Conservation (phyloP, 2,329 filamentous ascomycete species). For the Aspergillus fumigatus region DNA sequence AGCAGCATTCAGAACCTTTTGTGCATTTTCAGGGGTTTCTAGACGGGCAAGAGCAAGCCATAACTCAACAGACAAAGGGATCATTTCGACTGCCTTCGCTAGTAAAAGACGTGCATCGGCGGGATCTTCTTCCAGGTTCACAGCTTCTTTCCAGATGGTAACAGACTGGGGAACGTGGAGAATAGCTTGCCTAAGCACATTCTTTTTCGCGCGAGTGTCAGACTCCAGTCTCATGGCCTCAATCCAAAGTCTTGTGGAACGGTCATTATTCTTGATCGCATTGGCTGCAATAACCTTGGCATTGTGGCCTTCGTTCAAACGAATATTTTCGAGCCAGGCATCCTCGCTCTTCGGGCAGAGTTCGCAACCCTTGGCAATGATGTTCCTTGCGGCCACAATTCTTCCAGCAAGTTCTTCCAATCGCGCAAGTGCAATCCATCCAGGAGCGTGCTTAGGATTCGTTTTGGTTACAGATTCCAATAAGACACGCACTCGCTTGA, state of each 20-base stretch:
- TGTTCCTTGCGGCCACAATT: constrained; percentile 78
- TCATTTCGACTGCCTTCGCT: constrained; percentile 91
- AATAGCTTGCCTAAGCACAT: constrained; percentile 84
- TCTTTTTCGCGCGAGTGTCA: constrained; percentile 79
- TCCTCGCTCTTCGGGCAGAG: constrained; percentile 93
- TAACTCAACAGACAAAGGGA: constrained; percentile 86
- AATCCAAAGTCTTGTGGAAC: constrained; percentile 85
- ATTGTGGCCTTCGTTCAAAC: constrained; percentile 85
- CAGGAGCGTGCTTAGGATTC: constrained; percentile 89
- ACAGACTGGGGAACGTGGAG: constrained; percentile 93
- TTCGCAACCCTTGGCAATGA: constrained; percentile 83
- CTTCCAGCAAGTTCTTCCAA: constrained; percentile 91
- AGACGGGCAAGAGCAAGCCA: constrained; percentile 92
- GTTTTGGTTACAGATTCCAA: constrained; percentile 97
- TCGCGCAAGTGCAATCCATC: constrained; percentile 91
- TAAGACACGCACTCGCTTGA: constrained; percentile 86
- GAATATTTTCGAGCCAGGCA: constrained; percentile 92
- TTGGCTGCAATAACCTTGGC: constrained; percentile 93
- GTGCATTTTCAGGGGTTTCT: constrained; percentile 84
- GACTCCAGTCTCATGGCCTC: constrained; percentile 91
- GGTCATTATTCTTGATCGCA: constrained; percentile 86
- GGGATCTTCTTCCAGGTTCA: constrained; percentile 88
- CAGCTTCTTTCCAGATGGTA: constrained; percentile 94
- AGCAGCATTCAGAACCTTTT: constrained; percentile 91
- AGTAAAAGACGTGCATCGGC: constrained; percentile 83